Conservation (phyloP, 2,329 filamentous ascomycete species). For the Teratosphaeria nubilosa region DNA sequence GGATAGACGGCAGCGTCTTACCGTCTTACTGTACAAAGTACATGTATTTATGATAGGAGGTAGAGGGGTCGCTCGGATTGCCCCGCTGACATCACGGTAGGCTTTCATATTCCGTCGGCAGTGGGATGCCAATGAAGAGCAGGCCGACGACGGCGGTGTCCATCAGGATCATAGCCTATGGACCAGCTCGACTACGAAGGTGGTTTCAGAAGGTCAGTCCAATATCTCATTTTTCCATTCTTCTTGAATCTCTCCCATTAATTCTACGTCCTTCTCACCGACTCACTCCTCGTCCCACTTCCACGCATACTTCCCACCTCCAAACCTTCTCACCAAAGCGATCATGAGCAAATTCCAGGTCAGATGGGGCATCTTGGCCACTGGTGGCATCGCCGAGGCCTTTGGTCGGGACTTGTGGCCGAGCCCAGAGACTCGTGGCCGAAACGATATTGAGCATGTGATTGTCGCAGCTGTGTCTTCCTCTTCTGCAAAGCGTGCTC, state of each 20-base stretch:
- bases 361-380: constrained; percentile 37
- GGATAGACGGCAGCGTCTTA: not conserved
- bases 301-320: not conserved
- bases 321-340: not conserved
- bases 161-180: not conserved
- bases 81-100: not conserved
- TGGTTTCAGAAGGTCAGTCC: not conserved
- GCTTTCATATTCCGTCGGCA: not conserved
- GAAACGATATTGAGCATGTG: constrained; percentile 63
- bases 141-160: not conserved
- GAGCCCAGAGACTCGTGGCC: constrained; percentile 59
- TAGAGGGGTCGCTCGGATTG: not conserved
- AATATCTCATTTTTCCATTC: no score
- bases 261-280: not conserved
- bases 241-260: no score
- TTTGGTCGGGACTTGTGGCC: constrained; percentile 69
- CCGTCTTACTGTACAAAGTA: no score
- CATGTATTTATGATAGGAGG: no score
- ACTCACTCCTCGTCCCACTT: not conserved
- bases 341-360: constrained; percentile 26
- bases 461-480: constrained; percentile 75
- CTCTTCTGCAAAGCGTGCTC: constrained; percentile 57
- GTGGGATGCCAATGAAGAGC: not conserved
- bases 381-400: constrained; percentile 38
- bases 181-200: not conserved